phyloP scores from a whole-genome alignment of 352 stramenopile genomes.

The Pythium brassicae region DNA sequence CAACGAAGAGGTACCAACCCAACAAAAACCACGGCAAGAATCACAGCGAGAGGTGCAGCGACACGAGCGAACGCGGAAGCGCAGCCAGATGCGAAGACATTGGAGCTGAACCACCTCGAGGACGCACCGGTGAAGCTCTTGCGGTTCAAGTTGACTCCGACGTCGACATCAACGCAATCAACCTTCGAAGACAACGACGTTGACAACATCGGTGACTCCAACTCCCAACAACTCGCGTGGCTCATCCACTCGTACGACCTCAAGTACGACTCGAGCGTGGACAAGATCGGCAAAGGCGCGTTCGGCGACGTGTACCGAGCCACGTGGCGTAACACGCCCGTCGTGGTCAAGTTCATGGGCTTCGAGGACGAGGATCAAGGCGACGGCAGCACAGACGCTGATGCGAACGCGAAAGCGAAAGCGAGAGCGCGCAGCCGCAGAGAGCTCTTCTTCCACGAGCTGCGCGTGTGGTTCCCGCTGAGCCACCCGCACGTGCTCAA shows the following conservation, averaged over 20 bases:
- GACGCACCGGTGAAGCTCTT: background rate
- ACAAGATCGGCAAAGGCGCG: background rate
- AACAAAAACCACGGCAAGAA: too few relatives aligned
- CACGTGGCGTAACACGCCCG: background rate
- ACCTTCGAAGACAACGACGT: background rate
- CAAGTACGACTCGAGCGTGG: background rate
- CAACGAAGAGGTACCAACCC: too few relatives aligned
- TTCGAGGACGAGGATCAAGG: background rate
- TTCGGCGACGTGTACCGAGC: conserved; percentile 7
- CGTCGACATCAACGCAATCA: background rate
- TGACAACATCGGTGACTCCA: background rate
- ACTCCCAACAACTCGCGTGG: background rate
- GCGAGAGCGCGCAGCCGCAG: too few relatives aligned
- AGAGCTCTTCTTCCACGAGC: conserved; percentile 5
- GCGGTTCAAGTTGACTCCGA: background rate
- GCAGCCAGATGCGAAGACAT: background rate
- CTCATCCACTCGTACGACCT: conserved; percentile 1
- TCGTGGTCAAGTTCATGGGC: conserved; percentile 16
- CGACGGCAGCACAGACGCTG: background rate
- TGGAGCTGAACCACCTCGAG: background rate
- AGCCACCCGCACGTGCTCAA: conserved; percentile 7
- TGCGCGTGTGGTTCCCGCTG: conserved; percentile 8
- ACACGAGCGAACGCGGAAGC: background rate
- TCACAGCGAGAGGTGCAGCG: background rate
- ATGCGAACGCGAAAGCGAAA: too few relatives aligned